Conservation (phyloP, 148 eudicot species). For the Rhododendron vialii region DNA sequence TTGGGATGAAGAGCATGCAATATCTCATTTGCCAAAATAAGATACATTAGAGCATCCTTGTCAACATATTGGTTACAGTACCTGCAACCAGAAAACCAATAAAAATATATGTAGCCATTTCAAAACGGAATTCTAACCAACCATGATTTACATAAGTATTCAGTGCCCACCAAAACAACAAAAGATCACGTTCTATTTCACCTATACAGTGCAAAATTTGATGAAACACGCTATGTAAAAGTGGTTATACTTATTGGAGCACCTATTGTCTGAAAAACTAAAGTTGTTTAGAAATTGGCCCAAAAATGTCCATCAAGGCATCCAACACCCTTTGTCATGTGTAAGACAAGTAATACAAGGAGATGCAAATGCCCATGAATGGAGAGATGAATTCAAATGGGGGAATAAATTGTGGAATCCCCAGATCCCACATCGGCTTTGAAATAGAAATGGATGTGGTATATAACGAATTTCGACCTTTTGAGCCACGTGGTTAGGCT, state of each 20-base stretch:
- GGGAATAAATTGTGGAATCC: not conserved
- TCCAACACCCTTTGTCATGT: not conserved
- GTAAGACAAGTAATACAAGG: not conserved
- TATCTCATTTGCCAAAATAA: slow-evolving; percentile 84
- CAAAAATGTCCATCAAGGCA: not conserved
- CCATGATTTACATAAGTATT: not conserved
- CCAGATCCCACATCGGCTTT: not conserved
- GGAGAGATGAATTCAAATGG: not conserved
- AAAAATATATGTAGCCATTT: not conserved
- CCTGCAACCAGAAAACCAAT: slow-evolving; percentile 38
- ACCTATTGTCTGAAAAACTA: not conserved
- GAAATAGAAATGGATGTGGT: not conserved
- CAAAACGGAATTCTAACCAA: not conserved
- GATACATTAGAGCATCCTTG: slow-evolving; percentile 79
- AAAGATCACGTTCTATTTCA: not conserved
- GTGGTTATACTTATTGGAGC: not conserved
- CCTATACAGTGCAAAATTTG: not conserved
- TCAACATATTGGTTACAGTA: slow-evolving; percentile 95
- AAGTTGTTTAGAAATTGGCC: not conserved
- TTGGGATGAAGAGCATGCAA: slow-evolving; percentile 87
- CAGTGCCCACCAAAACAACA: not conserved
- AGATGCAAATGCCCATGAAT: not conserved
- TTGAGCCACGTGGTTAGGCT: not conserved
- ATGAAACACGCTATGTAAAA: not conserved
- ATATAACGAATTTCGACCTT: not conserved